Evolutionary conservation across 257 asterid species (phyloP).

Genomic region (Solanum okadae): DNA sequence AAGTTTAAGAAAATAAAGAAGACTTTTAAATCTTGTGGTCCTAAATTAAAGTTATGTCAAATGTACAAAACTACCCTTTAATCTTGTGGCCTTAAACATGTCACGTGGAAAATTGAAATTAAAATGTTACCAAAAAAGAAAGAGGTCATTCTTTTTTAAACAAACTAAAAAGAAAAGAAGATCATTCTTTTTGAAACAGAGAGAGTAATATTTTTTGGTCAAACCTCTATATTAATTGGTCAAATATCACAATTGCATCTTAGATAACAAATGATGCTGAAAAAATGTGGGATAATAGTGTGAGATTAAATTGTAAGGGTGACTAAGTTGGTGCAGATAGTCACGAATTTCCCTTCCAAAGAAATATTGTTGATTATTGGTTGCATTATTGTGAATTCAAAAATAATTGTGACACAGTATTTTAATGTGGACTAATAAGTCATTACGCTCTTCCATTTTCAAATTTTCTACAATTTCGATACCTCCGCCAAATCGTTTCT

Average conservation of each 20-base stretch:
- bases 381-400: background rate
- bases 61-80: no score
- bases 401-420: background rate
- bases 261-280: background rate
- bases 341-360: background rate
- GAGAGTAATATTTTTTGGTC: background rate
- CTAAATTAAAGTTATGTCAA: no score
- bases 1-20: no score
- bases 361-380: background rate
- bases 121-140: no score
- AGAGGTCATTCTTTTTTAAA: no score
- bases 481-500: constrained; percentile 1
- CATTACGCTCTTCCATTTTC: background rate
- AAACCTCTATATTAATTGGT: background rate
- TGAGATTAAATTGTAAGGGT: background rate
- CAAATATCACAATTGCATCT: background rate
- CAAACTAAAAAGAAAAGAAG: no score
- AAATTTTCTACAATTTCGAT: background rate
- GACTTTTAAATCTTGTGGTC: no score
- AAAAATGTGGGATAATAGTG: background rate
- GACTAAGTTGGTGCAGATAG: background rate
- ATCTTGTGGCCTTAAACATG: no score
- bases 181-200: no score
- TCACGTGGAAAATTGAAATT: no score
- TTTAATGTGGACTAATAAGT: background rate